Conservation (phyloP, 805 yeast genomes). For the Huiozyma sinensis region DNA sequence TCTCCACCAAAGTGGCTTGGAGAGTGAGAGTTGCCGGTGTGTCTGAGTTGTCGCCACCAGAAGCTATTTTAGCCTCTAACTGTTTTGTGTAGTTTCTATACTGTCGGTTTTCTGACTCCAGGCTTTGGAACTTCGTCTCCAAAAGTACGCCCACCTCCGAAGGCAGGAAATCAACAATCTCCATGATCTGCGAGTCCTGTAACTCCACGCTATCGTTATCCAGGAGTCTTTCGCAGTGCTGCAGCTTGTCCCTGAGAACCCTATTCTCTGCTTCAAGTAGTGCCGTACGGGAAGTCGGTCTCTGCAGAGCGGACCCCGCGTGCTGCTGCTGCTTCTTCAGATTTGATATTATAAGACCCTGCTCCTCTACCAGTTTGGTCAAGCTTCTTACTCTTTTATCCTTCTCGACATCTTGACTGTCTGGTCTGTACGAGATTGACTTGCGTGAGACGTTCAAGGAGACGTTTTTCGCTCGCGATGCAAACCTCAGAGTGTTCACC, state of each 20-base stretch:
- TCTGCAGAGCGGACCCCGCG: too few species aligned
- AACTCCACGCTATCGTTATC: slow-evolving; percentile 47
- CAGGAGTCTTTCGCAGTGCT: slow-evolving; percentile 54
- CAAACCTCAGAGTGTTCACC: slow-evolving; percentile 78
- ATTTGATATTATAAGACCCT: slow-evolving; percentile 40
- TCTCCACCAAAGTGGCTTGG: background rate
- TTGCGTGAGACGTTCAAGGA: slow-evolving; percentile 53
- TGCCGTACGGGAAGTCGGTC: slow-evolving; percentile 7
- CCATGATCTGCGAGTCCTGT: slow-evolving; percentile 44
- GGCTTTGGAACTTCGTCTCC: slow-evolving; percentile 19
- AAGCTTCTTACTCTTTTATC: slow-evolving; percentile 47
- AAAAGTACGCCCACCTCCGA: slow-evolving; percentile 31
- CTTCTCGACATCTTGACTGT: slow-evolving; percentile 25
- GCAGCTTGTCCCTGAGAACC: slow-evolving; percentile 54
- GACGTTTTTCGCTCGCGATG: slow-evolving; percentile 85
- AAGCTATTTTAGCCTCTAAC: slow-evolving; percentile 10
- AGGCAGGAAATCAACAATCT: slow-evolving; percentile 48
- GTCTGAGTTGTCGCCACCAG: slow-evolving; percentile 3
- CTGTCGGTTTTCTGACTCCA: slow-evolving; percentile 25
- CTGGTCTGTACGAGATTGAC: slow-evolving; percentile 25
- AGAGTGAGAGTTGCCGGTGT: slow-evolving; percentile 6
- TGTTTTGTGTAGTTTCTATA: slow-evolving; percentile 16
- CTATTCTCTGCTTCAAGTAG: slow-evolving; percentile 53
- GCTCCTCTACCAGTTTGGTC: slow-evolving; percentile 48
- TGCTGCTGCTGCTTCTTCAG: slow-evolving; percentile 11